These are phyloP conservation scores for Periconia sp. DNA, from an alignment of 2,329 filamentous ascomycete species.

Conservation along the genomic window DNA sequence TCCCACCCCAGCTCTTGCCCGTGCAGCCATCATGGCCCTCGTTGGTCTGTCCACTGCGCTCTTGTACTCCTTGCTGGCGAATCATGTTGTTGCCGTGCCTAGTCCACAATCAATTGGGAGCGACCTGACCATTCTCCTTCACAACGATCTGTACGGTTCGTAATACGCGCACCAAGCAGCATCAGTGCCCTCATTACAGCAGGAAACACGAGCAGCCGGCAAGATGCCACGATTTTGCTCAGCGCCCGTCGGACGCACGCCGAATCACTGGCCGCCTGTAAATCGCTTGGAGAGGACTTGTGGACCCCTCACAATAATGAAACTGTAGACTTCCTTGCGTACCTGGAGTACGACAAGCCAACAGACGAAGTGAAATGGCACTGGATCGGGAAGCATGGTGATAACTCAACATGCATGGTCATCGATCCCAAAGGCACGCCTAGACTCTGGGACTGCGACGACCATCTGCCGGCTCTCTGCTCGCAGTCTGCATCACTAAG, in stretches of 20 bases:
- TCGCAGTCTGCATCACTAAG: conserved; percentile 26
- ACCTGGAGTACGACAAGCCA: conserved; percentile 22
- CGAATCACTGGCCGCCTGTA: conserved; percentile 21
- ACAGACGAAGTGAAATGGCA: conserved; percentile 18
- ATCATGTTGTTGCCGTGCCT: conserved; percentile 14
- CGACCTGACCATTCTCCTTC: conserved; percentile 36
- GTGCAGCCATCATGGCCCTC: conserved; percentile 17
- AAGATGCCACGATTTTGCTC: conserved; percentile 23
- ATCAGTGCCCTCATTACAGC: conserved; percentile 16
- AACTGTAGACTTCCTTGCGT: conserved; percentile 23
- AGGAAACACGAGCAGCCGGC: conserved; percentile 27
- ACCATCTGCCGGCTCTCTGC: conserved; percentile 28
- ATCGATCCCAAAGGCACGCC: conserved; percentile 24
- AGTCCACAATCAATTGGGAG: conserved; percentile 31
- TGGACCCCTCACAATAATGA: conserved; percentile 20
- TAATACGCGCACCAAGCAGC: neutral
- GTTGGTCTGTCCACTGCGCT: conserved; percentile 14
- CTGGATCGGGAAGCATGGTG: conserved; percentile 22
- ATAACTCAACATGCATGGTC: conserved; percentile 24
- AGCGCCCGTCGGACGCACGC: conserved; percentile 15
- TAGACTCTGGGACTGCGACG: conserved; percentile 22
- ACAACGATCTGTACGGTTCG: conserved; percentile 34
- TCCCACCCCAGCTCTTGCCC: no score
- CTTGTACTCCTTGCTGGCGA: conserved; percentile 10
- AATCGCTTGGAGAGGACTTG: conserved; percentile 25